Conservation (phyloP, 2,329 filamentous ascomycete genomes). For the Simplicillium aogashimaense region DNA sequence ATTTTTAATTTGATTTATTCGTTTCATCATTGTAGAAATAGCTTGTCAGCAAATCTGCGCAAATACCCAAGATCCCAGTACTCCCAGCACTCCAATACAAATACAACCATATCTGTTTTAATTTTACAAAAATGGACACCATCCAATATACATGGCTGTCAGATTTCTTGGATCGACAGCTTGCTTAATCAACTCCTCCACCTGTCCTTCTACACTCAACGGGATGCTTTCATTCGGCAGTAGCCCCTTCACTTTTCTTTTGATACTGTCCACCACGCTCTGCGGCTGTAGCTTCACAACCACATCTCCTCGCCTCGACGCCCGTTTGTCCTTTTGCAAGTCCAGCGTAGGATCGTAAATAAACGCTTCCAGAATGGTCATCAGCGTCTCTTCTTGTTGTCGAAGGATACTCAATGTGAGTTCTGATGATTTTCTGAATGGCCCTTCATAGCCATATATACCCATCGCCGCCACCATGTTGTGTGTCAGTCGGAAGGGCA, state of each 20-base stretch:
- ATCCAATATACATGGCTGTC: slow-evolving; percentile 94
- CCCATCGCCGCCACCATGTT: slow-evolving; percentile 99
- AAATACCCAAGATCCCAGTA: too few relatives aligned
- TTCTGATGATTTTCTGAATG: slow-evolving; percentile 85
- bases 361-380: slow-evolving; percentile 96
- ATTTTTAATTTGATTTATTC: too few relatives aligned
- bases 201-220: slow-evolving; percentile 89
- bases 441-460: slow-evolving; percentile 84
- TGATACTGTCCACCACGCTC: slow-evolving; percentile 83
- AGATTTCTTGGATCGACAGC: slow-evolving; percentile 73
- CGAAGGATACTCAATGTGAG: slow-evolving; percentile 75
- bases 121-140: slow-evolving; percentile 52
- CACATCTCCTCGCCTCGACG: slow-evolving; percentile 24
- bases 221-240: slow-evolving; percentile 83
- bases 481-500: slow-evolving; percentile 93
- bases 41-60: too few relatives aligned
- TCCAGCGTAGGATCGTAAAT: slow-evolving; percentile 95
- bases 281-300: slow-evolving; percentile 43
- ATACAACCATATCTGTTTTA: too few relatives aligned
- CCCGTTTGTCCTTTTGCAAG: slow-evolving; percentile 59
- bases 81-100: too few relatives aligned
- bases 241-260: slow-evolving; percentile 75
- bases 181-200: slow-evolving; percentile 86
- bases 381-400: slow-evolving; percentile 89
- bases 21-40: too few relatives aligned